Evolutionary conservation across 345 rosid genomes (phyloP), one percentile per base, ranked within the genome.

Genomic region (Hibiscus trionum): DNA sequence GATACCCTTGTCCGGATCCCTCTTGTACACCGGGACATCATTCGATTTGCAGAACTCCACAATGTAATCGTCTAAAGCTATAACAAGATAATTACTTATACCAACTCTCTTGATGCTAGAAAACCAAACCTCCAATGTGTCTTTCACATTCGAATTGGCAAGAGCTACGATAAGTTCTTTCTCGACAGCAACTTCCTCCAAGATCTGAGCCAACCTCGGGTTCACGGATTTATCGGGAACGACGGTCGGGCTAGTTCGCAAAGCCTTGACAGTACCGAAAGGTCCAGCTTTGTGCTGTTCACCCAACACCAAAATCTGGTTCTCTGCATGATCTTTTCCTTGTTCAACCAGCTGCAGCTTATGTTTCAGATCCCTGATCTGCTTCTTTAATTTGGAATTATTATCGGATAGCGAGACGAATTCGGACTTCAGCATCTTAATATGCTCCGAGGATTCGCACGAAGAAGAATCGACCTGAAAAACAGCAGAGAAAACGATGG

Each of bases 111-210:
- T 94, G 26, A 94, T 82, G 83, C 82, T 94, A 24, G 90, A 82
- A 77, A 89, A 88, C 91, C 97, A 93, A 16, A 88, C 93, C 83
- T 88, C 97, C 66, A 94, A 73, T 88, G 84, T 86, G 15, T 73
- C 61, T 77, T 86, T 85, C 83, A 94, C 96, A 58, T 89, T 86
- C 1, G 97, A 85, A 78, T 88, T 94, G 67, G 97, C 98, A 71
- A 94, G 89, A 5, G 92, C 97, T 58, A 94, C 97, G 3, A 91
- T 88, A 9, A 91, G 80, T 82, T 91, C 98, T 76, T 86, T 90
- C 65, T 66, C 27, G 15, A 86, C 83, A 64, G 17, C 7, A 50
- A n/a, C 17, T 15, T 46, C 50, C 50, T 46, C 50, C 50, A 46
- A 46, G 15, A 46, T 46, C 50, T 12, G 1, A 46, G 50, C 50